phyloP scores from a whole-genome alignment of 371 early-diverging fungal genomes.

The Smittium culicis region DNA sequence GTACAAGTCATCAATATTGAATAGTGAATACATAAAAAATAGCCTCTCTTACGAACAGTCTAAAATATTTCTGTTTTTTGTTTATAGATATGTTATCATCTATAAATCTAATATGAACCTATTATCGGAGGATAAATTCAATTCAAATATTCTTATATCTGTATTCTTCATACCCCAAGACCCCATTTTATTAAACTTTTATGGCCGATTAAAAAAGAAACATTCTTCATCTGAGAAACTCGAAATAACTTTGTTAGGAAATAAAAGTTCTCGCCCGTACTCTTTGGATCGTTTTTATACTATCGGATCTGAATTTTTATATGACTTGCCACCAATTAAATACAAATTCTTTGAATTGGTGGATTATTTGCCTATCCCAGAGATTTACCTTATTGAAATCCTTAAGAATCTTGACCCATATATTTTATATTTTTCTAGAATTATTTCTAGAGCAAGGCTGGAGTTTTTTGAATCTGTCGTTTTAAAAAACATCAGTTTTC shows the following conservation, averaged over 20 bases:
- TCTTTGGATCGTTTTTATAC: background rate
- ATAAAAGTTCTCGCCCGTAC: background rate
- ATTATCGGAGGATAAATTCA: background rate
- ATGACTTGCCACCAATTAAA: background rate
- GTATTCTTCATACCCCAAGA: background rate
- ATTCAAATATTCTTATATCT: background rate
- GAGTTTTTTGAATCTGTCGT: background rate
- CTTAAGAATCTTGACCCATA: background rate
- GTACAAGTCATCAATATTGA: background rate
- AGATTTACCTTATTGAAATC: background rate
- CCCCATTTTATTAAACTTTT: background rate
- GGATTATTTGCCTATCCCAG: background rate
- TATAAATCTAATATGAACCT: background rate
- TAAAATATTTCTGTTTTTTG: background rate
- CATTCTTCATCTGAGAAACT: background rate
- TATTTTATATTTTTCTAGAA: background rate
- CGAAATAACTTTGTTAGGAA: background rate
- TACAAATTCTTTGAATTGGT: background rate
- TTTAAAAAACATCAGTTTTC: background rate
- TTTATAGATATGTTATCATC: background rate
- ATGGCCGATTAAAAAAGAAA: background rate
- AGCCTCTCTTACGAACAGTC: background rate
- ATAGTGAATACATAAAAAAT: background rate
- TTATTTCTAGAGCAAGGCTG: background rate
- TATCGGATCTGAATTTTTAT: background rate